Base-by-base conservation (phyloP, 768 basidiomycete genomes). In the Sporobolomyces phaffii region DNA sequence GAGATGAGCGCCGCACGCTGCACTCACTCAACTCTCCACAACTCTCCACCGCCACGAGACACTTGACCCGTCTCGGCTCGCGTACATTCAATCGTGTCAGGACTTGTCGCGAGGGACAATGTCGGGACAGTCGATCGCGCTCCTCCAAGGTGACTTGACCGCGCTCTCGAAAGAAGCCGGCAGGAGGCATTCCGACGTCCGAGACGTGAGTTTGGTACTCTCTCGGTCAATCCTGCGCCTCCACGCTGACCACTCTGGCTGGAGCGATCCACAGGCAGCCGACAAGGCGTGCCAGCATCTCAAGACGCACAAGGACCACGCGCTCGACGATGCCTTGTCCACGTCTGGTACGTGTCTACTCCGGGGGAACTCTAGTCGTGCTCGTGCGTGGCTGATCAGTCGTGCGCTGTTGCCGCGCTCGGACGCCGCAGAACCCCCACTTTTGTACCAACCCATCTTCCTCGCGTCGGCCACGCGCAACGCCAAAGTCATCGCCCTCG, bases 391-490 rank as follows among this genome's bases (percentile, higher is more conserved):
- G n/a, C n/a, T n/a, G n/a, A n/a, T n/a, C n/a, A n/a, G n/a, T n/a
- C n/a, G n/a, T n/a, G n/a, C n/a, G n/a, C n/a, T n/a, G n/a, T n/a
- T n/a, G n/a, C n/a, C n/a, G n/a, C n/a, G n/a, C n/a, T n/a, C n/a
- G n/a, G n/a, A n/a, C n/a, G n/a, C n/a, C 5, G 0, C 7, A 38
- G 29, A 11, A 22, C 10, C 54, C 60, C 40, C 54, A 44, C 51
- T 29, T n/a, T 17, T 96, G 29, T 82, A 94, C 24, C 81, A 84
- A 52, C 94, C 94, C 0, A 86, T 97, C 1, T 91, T 92, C 75
- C 90, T 94, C 86, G 91, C 91, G 52, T 92, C 91, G 72, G 86
- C 87, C 33, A 96, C 91, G 6, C 90, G 88, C 79, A 91, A 91
- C 73, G 85, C 89, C 2, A 98, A 98, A 82, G 88, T 97, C 59